Evolutionary conservation across 2,329 filamentous ascomycete genomes (phyloP).

Genomic region (Rugonectria rugulosa): DNA sequence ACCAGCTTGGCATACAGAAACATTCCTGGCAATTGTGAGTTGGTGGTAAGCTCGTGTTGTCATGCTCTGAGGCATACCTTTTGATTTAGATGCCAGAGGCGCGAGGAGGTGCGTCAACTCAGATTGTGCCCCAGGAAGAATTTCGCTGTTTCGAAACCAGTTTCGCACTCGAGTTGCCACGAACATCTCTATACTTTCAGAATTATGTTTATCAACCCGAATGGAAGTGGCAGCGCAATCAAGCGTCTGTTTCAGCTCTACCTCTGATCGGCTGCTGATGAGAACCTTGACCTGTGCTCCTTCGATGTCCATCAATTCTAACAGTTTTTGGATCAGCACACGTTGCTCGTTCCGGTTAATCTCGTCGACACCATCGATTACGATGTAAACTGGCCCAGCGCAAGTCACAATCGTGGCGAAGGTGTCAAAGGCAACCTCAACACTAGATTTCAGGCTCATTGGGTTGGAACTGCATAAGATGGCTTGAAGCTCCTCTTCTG

Average conservation of each 20-base stretch:
- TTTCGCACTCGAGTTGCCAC: background rate
- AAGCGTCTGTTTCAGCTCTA: background rate
- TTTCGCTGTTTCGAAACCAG: background rate
- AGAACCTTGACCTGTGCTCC: conserved; percentile 3
- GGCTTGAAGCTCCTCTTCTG: background rate
- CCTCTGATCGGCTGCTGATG: conserved; percentile 15
- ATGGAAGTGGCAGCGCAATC: background rate
- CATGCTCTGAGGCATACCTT: background rate
- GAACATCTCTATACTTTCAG: conserved; percentile 11
- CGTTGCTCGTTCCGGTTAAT: conserved; percentile 5
- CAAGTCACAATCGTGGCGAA: background rate
- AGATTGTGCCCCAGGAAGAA: background rate
- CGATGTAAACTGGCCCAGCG: background rate
- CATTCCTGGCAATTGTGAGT: background rate
- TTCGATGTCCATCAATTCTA: background rate
- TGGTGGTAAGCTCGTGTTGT: background rate
- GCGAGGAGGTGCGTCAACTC: background rate
- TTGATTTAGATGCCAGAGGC: background rate
- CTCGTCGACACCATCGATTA: conserved; percentile 25
- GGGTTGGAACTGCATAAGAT: background rate
- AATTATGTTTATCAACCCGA: conserved; percentile 9
- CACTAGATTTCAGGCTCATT: background rate
- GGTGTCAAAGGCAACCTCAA: background rate
- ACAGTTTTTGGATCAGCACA: background rate
- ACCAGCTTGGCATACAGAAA: background rate